phyloP scores from a whole-genome alignment of 495 filamentous ascomycete genomes.

The Xylaria palmicola region DNA sequence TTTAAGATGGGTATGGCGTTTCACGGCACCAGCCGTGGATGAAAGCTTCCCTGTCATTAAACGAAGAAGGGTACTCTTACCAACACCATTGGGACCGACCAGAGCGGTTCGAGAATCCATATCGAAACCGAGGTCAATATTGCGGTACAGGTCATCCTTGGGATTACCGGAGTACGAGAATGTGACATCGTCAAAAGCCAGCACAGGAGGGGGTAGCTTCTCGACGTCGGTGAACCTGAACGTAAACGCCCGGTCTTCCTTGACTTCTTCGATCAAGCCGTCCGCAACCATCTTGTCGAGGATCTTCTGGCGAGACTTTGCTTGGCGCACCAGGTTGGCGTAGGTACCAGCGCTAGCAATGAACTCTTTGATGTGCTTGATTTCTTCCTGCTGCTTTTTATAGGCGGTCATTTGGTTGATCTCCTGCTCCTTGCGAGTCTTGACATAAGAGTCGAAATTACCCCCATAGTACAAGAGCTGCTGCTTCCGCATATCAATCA shows the following conservation, averaged over 20 bases:
- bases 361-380: conserved; percentile 99
- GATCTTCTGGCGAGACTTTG: conserved; percentile 99
- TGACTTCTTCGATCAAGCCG: conserved; percentile 91
- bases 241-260: conserved; percentile 84
- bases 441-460: conserved; percentile 98
- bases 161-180: conserved; percentile 94
- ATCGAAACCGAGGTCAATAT: conserved; percentile 97
- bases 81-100: conserved; percentile 98
- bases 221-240: conserved; percentile 99
- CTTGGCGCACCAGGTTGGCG: conserved; percentile 97
- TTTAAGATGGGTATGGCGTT: conserved; percentile 95
- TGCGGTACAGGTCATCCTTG: conserved; percentile 90
- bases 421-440: conserved; percentile 93
- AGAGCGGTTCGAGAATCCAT: conserved; percentile 98
- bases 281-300: conserved; percentile 99
- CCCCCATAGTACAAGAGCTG: conserved; percentile 97
- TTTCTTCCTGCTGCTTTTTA: conserved; percentile 98
- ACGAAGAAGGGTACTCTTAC: conserved; percentile 96
- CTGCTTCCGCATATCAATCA: conserved; percentile 96
- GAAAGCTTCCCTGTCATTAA: conserved; percentile 97
- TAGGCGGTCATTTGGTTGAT: conserved; percentile 98
- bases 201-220: conserved; percentile 93
- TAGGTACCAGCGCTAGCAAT: conserved; percentile 99
- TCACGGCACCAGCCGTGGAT: conserved; percentile 76
- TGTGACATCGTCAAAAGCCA: conserved; percentile 94